phyloP scores from a whole-genome alignment of 306 rosid genomes.

The Fagus sylvatica region DNA sequence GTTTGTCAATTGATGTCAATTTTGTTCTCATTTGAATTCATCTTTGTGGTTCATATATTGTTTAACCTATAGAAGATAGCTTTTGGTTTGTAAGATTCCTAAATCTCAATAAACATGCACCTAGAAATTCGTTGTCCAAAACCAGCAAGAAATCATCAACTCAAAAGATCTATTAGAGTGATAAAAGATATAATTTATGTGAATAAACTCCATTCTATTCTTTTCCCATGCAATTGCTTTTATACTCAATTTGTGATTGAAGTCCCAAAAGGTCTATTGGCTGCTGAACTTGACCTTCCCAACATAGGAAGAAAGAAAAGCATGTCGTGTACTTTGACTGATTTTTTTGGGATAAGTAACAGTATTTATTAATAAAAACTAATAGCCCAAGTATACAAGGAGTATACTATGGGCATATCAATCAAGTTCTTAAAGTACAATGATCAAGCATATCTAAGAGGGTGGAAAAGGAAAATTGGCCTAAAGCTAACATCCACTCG shows the following conservation, averaged over 20 bases:
- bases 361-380: too few relatives aligned
- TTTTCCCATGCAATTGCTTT: background rate
- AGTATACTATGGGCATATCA: too few relatives aligned
- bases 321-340: too few relatives aligned
- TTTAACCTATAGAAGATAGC: background rate
- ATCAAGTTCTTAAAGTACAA: too few relatives aligned
- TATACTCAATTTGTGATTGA: background rate
- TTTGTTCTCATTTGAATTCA: background rate
- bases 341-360: too few relatives aligned
- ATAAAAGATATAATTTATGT: background rate
- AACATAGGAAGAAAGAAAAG: background rate
- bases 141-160: background rate
- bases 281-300: background rate
- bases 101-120: background rate
- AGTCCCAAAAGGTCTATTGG: background rate
- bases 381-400: too few relatives aligned
- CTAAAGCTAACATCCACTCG: too few relatives aligned
- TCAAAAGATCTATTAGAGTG: background rate
- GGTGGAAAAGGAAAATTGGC: too few relatives aligned
- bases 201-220: background rate
- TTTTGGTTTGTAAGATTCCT: background rate
- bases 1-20: background rate
- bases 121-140: background rate
- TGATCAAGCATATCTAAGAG: too few relatives aligned
- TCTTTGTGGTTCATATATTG: background rate